Evolutionary conservation across 2,329 filamentous ascomycete genomes (phyloP), one percentile per base, ranked within the genome.

Genomic region (Aspergillus udagawae): DNA sequence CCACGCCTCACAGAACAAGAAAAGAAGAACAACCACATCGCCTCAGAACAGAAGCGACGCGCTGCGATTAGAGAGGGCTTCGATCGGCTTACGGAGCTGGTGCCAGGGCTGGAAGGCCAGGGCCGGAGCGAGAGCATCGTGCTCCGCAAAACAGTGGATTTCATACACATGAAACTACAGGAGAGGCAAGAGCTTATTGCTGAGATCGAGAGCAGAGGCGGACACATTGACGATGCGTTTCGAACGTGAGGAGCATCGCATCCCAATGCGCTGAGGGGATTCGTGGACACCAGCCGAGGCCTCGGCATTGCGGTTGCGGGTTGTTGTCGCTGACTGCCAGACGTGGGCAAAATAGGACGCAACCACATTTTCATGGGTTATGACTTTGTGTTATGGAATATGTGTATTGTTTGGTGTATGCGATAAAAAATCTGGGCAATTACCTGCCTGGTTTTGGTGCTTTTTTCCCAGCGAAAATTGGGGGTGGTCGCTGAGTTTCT

Each of bases 121-220:
- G 92, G 89, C 1, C 86, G 91, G 49, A 94, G 90, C 62, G 92
- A 96, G 73, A 90, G 90, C 28, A 80, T 91, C 20, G 91, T 96
- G n/a, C 80, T 96, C 23, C 85, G 86, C 61, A 83, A 83, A 62
- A 89, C 87, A 0, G 83, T 89, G 29, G 85, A 87, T 14, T 88
- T 81, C 60, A 86, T 90, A 68, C 79, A 79, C 45, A 75, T 85
- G 59, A 79, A 87, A 68, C 73, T 90, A 8, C 76, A 80, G 50
- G 82, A 84, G 69, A 80, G 87, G 20, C 79, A 83, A 54, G 74
- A 78, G 25, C 73, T 90, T 56, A 78, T 89, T 53, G 75, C 80
- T 27, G 77, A 81, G 59, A 80, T 88, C 44, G 84, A 89, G 65
- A 79, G 77, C 50, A 77, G 79, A 14, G 85, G 86, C 14, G 84